Evolutionary conservation across 1,139 yeast species (phyloP), one percentile per base, ranked within the genome.

Genomic region (Blastobotrys petasosporus): DNA sequence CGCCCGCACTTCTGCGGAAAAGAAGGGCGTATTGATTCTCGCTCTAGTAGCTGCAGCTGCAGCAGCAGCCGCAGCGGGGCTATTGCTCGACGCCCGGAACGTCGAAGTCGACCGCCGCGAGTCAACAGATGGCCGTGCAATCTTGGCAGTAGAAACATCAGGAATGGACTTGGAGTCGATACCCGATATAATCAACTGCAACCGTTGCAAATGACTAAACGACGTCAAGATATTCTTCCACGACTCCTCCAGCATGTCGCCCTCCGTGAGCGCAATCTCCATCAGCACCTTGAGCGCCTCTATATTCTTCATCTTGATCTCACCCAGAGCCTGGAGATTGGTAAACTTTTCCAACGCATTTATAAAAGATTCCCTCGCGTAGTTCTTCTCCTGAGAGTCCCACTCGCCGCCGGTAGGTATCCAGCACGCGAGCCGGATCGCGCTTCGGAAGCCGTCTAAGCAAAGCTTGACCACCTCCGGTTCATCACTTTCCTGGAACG

Each of bases 281-380:
- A 94, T 69, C 62, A 94, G 68, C 6, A 83, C 74, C 50, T 80
- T 71, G 48, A 88, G 78, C 0, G 97, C 97, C 49, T 79, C 81
- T 13, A 92, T 81, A 62, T 88, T 87, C 65, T 92, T 92, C 9
- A 73, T 69, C 53, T 78, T 79, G 75, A 94, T 77, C 61, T 85
- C 95, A 52, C 82, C 82, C 47, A 84, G 76, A 57, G 85, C 86
- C 62, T 82, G 80, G 53, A 90, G 71, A 56, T 86, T 85, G 47
- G 92, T 81, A 60, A 87, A 90, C 65, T 88, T 95, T 32, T 88
- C 82, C 54, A 94, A 73, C 0, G 97, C 95, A 46, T 95, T 85
- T 49, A 94, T 78, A 61, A 90, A 94, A 1, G 97, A 85, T 11
- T 85, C 80, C 59, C 94, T 77, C n/a, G 45, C 41, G 9, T 25